These are phyloP conservation scores for Aspergillus alliaceus DNA, from an alignment of 2,329 filamentous ascomycete species.

Conservation along the genomic window DNA sequence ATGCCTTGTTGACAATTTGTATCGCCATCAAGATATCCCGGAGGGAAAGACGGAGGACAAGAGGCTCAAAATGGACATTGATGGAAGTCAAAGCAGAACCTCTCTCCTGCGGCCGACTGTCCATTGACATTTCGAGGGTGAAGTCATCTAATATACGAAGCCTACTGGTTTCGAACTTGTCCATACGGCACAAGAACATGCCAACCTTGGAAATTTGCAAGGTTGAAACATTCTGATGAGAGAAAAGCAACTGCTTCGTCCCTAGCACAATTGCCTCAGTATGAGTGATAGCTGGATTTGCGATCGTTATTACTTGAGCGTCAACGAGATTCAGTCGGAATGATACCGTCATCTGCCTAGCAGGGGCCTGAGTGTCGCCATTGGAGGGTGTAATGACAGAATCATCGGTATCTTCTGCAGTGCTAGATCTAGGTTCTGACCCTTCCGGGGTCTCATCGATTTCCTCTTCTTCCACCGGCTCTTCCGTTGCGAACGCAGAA, in stretches of 20 bases:
- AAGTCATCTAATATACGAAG: slow-evolving; percentile 96
- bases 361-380: slow-evolving; percentile 35
- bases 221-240: slow-evolving; percentile 90
- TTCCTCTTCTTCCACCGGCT: slow-evolving; percentile 39
- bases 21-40: slow-evolving; percentile 92
- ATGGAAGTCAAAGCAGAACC: slow-evolving; percentile 71
- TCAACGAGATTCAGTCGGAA: slow-evolving; percentile 94
- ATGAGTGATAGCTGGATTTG: slow-evolving; percentile 83
- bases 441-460: slow-evolving; percentile 38
- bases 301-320: slow-evolving; percentile 93
- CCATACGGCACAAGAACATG: slow-evolving; percentile 99
- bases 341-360: slow-evolving; percentile 68
- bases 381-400: slow-evolving; percentile 22
- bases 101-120: slow-evolving; percentile 63
- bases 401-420: slow-evolving; percentile 26
- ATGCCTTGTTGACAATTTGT: slow-evolving; percentile 87
- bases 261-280: slow-evolving; percentile 95
- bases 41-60: slow-evolving; percentile 85
- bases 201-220: slow-evolving; percentile 91
- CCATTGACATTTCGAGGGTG: slow-evolving; percentile 84
- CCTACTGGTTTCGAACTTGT: slow-evolving; percentile 87
- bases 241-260: slow-evolving; percentile 88
- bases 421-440: slow-evolving; percentile 36
- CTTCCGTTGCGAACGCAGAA: slow-evolving; percentile 61
- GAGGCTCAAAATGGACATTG: slow-evolving; percentile 82